phyloP scores from a whole-genome alignment of 2,329 filamentous ascomycete genomes.

The Pseudopithomyces maydicus region DNA sequence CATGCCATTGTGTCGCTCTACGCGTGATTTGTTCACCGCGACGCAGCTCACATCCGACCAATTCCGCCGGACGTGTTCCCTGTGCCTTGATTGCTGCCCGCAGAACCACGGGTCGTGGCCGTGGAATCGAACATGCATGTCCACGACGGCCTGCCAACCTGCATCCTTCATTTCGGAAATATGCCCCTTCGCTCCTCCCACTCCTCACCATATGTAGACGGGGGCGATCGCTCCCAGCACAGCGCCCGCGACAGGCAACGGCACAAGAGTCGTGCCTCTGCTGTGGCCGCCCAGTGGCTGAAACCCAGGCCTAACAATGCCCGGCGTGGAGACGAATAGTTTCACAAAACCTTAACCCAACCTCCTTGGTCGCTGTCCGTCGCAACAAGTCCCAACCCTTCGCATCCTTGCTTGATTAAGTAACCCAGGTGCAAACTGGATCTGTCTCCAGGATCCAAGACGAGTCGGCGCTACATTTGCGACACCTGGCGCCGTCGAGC shows the following conservation, averaged over 20 bases:
- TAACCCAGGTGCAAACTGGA: slow-evolving; percentile 13
- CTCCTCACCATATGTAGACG: too few relatives aligned
- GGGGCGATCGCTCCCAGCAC: background rate
- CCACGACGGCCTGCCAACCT: background rate
- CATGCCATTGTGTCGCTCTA: background rate
- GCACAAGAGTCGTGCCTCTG: background rate
- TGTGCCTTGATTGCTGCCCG: slow-evolving; percentile 4
- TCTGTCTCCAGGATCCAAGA: slow-evolving; percentile 35
- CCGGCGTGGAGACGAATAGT: slow-evolving; percentile 5
- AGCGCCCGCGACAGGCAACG: background rate
- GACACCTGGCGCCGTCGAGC: slow-evolving; percentile 31
- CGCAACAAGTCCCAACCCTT: background rate
- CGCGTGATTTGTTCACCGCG: slow-evolving; percentile 1
- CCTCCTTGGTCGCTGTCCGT: slow-evolving; percentile 1
- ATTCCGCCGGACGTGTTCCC: slow-evolving; percentile 5
- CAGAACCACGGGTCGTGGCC: background rate
- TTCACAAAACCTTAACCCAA: slow-evolving; percentile 9
- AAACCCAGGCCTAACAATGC: slow-evolving; percentile 4
- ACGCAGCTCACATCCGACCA: slow-evolving; percentile 3
- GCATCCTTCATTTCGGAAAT: background rate
- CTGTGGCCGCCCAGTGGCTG: background rate
- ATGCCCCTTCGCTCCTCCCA: background rate
- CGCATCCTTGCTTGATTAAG: slow-evolving; percentile 1
- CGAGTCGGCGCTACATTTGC: slow-evolving; percentile 30
- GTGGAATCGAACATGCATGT: background rate